These are phyloP conservation scores for Aspergillus thermomutatus DNA, from an alignment of 2,329 filamentous ascomycete species.

Conservation along the genomic window DNA sequence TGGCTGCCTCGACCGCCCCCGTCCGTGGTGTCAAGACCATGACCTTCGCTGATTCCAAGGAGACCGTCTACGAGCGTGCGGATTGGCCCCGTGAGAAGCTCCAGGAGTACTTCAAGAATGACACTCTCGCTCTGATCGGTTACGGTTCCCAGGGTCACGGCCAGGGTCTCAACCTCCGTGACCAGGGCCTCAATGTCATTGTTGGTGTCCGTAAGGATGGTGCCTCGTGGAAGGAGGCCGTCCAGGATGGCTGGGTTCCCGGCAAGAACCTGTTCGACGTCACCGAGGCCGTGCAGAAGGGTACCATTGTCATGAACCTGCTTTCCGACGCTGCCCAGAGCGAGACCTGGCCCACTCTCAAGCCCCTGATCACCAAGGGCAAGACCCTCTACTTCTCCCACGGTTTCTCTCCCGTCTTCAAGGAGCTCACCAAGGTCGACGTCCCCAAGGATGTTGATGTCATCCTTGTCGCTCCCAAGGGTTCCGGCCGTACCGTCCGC, in stretches of 20 bases:
- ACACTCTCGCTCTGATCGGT: slow-evolving; percentile 97
- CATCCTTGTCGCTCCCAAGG: slow-evolving; percentile 99
- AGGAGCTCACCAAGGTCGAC: slow-evolving; percentile 98
- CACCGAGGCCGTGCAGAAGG: slow-evolving; percentile 88
- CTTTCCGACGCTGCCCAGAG: slow-evolving; percentile 96
- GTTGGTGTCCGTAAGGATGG: slow-evolving; percentile 98
- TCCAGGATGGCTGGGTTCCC: slow-evolving; percentile 95
- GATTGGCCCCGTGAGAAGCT: slow-evolving; percentile 99
- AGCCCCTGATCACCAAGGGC: slow-evolving; percentile 97
- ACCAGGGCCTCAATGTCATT: slow-evolving; percentile 99
- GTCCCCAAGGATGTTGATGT: slow-evolving; percentile 94
- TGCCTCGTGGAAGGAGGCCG: slow-evolving; percentile 95
- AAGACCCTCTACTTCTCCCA: slow-evolving; percentile 99
- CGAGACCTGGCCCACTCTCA: slow-evolving; percentile 98
- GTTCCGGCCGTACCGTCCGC: slow-evolving; percentile 96
- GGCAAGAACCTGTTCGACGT: slow-evolving; percentile 99
- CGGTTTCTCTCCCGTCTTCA: slow-evolving; percentile 99
- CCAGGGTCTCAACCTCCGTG: slow-evolving; percentile 98
- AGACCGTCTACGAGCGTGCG: slow-evolving; percentile 94
- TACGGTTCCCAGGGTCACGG: slow-evolving; percentile 98
- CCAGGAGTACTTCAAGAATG: slow-evolving; percentile 99
- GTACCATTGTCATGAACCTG: slow-evolving; percentile 98
- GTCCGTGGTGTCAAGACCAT: slow-evolving; percentile 92
- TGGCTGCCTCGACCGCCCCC: slow-evolving; percentile 42
- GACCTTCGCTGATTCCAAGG: slow-evolving; percentile 94